Conservation (phyloP, 495 filamentous ascomycete species). For the Penicillium salamii region DNA sequence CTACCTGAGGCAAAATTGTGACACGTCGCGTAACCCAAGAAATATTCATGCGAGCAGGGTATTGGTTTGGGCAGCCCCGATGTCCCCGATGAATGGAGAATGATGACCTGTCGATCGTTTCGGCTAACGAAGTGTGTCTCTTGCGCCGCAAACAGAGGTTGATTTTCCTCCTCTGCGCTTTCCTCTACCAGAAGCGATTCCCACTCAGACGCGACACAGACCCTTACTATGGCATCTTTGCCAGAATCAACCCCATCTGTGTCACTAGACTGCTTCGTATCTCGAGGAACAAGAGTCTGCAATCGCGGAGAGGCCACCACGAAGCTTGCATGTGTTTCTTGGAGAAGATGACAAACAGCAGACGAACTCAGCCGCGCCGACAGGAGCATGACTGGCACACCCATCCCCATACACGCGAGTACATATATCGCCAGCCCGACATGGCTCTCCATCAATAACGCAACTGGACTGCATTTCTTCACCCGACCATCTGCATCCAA, state of each 20-base stretch:
- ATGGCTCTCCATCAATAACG: conserved; percentile 31
- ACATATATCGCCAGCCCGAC: conserved; percentile 28
- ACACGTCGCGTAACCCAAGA: conserved; percentile 38
- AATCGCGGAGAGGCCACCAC: conserved; percentile 4
- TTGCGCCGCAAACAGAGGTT: neutral
- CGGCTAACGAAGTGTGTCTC: conserved; percentile 10
- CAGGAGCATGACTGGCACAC: conserved; percentile 27
- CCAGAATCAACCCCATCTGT: neutral
- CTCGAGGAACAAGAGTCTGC: neutral
- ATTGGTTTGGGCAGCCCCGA: conserved; percentile 49
- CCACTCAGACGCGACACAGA: neutral
- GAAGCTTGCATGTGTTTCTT: conserved; percentile 17
- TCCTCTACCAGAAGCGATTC: neutral
- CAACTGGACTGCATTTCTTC: conserved; percentile 22
- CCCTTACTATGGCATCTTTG: neutral
- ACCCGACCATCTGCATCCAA: neutral
- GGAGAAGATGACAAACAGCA: conserved; percentile 26
- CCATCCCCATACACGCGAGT: conserved; percentile 27
- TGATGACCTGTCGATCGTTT: conserved; percentile 36
- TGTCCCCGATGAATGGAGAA: conserved; percentile 47
- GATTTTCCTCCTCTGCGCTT: neutral
- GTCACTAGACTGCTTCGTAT: neutral
- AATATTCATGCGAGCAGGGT: conserved; percentile 37
- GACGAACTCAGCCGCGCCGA: conserved; percentile 29
- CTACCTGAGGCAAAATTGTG: conserved; percentile 15